Base-by-base conservation (phyloP, 2,329 filamentous ascomycete genomes). In the Nemania sp. region DNA sequence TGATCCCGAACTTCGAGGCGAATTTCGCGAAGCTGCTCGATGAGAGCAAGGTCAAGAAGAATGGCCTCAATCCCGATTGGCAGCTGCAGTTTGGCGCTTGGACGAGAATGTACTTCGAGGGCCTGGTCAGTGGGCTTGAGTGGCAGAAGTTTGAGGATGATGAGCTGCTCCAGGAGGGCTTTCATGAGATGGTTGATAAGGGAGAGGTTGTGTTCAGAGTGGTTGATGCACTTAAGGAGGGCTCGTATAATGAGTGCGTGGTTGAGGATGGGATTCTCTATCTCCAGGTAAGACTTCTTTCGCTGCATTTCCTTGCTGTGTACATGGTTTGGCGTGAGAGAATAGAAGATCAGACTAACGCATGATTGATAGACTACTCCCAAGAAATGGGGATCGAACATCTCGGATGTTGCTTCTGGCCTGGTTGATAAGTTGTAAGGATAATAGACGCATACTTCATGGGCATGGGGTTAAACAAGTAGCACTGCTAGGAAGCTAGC, bases 251-350 rank as follows among this genome's bases (percentile, higher is more conserved):
- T 57, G 79, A 82, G 70, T 63, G 66, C 15, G 67, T 76, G 2
- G 52, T 81, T 24, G 78, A 81, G 61, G 74, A 76, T 33, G 79
- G 78, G 1, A 66, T 74, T 24, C 64, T 82, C 19, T 79, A 77
- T 52, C 62, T 83, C n/a, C 77, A 80, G 73, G 74, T 76, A 68
- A 62, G 66, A 61, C 19, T 5, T 12, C 5, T 3, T 39, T 20
- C 45, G 1, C 5, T 17, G 23, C 7, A 11, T 9, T 4, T 9
- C 20, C n/a, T 6, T 20, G 15, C 7, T 15, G 15, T 2, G 9
- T 31, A 31, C n/a, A 9, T 31, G 28, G 28, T 6, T 37, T 30
- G n/a, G n/a, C n/a, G n/a, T n/a, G n/a, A n/a, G n/a, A n/a, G n/a
- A n/a, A n/a, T n/a, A n/a, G n/a, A n/a, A 45, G 24, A 22, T 19